Evolutionary conservation across 2,329 filamentous ascomycete genomes (phyloP).

Genomic region (Beauveria caledonica): DNA sequence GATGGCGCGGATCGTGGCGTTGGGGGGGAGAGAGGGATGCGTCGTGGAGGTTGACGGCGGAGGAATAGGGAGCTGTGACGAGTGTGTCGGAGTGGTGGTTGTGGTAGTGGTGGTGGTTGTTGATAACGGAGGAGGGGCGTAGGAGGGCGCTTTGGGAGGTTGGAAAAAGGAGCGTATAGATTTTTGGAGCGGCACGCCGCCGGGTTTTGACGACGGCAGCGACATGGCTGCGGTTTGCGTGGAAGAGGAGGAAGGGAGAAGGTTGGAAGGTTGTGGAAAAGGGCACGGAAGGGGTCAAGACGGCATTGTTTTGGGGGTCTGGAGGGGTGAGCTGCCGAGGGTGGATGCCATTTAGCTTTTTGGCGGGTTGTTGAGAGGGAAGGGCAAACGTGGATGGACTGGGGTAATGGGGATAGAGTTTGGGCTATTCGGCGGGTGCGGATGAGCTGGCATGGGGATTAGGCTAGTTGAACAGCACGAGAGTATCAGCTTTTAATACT

Average conservation of each 20-base stretch:
- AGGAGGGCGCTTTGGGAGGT: conserved; percentile 34
- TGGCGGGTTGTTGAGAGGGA: no score
- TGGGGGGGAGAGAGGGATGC: conserved; percentile 30
- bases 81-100: conserved; percentile 12
- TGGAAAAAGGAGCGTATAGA: conserved; percentile 58
- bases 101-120: conserved; percentile 16
- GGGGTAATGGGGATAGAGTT: not conserved
- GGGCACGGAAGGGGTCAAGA: not conserved
- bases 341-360: not conserved
- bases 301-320: not conserved
- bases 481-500: no score
- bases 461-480: not conserved
- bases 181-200: conserved; percentile 30
- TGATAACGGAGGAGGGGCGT: conserved; percentile 26
- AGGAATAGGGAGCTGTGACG: conserved; percentile 13
- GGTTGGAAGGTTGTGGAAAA: not conserved
- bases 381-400: not conserved
- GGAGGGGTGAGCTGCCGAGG: not conserved
- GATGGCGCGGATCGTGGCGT: conserved; percentile 46
- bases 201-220: conserved; percentile 27
- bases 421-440: not conserved
- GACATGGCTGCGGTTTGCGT: conserved; percentile 25
- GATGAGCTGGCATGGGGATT: no score
- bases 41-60: conserved; percentile 16
- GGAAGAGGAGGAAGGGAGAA: not conserved